A percentile compares a stretch with the other conserved stretches of the same genome.
Evolutionary conservation across 2,329 filamentous ascomycete species (phyloP).

Genomic region (Diaporthe nobilis): DNA sequence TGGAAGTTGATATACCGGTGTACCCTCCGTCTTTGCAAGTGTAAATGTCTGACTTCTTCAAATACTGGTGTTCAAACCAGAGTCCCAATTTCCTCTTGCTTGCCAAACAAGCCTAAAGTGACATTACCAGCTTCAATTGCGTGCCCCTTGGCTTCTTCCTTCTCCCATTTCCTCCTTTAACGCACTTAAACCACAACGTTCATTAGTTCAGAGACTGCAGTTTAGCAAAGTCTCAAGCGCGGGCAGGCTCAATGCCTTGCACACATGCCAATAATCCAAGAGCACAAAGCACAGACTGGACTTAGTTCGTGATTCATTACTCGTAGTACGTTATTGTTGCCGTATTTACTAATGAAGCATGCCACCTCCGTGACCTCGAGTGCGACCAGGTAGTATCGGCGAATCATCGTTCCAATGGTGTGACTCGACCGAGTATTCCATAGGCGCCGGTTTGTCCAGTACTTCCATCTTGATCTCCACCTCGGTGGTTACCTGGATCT

Average conservation of each 20-base stretch:
- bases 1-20: too few relatives aligned
- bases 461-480: conserved; percentile 39
- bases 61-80: background rate
- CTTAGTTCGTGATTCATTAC: background rate
- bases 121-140: background rate
- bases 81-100: background rate
- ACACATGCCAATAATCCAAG: background rate
- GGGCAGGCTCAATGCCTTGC: background rate
- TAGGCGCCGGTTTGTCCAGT: background rate
- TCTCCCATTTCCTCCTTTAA: background rate
- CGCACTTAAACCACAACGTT: background rate
- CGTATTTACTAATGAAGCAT: background rate
- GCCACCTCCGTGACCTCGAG: background rate
- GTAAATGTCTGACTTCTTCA: background rate
- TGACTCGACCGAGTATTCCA: background rate
- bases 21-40: background rate
- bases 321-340: background rate
- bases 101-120: background rate
- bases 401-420: conserved; percentile 29
- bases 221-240: background rate
- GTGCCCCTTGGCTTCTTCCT: background rate
- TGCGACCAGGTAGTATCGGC: conserved; percentile 9
- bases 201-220: background rate
- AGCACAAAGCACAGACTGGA: background rate
- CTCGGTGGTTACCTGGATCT: conserved; percentile 41